A percentile compares a stretch with the other conserved stretches of the same genome.
Evolutionary conservation across 306 rosid genomes (phyloP).

Genomic region (Potentilla sterilis): DNA sequence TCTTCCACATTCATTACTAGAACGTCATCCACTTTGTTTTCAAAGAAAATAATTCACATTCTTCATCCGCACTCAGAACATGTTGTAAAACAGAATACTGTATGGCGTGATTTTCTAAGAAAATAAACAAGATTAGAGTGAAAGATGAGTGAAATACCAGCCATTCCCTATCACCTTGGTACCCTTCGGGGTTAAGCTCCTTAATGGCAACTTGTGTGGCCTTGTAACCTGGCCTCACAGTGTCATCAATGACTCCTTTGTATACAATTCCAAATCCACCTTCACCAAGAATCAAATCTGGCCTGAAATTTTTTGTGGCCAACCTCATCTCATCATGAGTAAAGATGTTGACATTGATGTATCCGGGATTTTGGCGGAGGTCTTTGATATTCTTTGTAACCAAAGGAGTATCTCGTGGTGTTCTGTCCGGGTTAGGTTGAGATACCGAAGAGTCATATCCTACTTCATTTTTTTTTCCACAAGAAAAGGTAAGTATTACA

Average conservation of each 20-base stretch:
- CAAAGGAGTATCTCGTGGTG: constrained; percentile 25
- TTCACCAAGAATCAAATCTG: constrained; percentile 83
- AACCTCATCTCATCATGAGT: constrained; percentile 67
- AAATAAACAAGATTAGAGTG: constrained; percentile 15
- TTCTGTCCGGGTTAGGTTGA: constrained; percentile 18
- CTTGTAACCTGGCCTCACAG: constrained; percentile 60
- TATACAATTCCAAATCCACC: constrained; percentile 98
- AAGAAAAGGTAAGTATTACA: neutral
- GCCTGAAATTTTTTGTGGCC: constrained; percentile 77
- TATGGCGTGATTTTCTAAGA: constrained; percentile 8
- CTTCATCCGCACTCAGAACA: neutral
- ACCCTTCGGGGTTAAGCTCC: constrained; percentile 95
- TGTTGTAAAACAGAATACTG: neutral
- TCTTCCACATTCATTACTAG: neutral
- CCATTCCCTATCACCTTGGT: constrained; percentile 99
- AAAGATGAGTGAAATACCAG: constrained; percentile 47
- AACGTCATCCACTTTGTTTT: neutral
- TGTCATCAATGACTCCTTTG: constrained; percentile 76
- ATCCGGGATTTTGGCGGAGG: constrained; percentile 64
- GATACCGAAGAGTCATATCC: constrained; percentile 38
- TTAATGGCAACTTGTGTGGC: constrained; percentile 76
- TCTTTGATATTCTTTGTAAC: constrained; percentile 63
- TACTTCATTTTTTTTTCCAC: constrained; percentile 22
- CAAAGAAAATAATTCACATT: neutral
- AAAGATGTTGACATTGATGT: constrained; percentile 67